Conservation (phyloP, 202 grass and related monocot species). For the Bolboschoenoplectus hybrid region DNA sequence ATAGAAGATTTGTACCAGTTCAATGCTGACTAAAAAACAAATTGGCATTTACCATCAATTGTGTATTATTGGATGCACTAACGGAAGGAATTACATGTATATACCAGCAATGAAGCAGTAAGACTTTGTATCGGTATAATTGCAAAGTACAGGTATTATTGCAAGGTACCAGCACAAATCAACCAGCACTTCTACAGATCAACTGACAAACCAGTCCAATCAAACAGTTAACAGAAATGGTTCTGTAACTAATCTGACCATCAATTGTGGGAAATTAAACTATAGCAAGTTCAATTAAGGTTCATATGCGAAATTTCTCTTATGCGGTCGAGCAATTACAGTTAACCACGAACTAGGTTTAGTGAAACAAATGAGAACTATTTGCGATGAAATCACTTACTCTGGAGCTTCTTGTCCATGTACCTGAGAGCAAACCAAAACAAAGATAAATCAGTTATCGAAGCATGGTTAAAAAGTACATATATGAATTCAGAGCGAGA, state of each 20-base stretch:
- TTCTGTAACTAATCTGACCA: constrained; percentile 1
- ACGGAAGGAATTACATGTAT: background rate
- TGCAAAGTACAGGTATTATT: background rate
- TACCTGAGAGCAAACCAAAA: constrained; percentile 55
- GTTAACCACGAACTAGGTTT: background rate
- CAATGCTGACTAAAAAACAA: background rate
- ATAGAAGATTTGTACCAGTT: background rate
- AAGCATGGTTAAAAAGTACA: background rate
- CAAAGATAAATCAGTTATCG: constrained; percentile 8
- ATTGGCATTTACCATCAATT: background rate
- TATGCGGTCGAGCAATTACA: background rate
- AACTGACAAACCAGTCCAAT: background rate
- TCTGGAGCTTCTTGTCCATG: constrained; percentile 98
- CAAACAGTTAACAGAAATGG: background rate
- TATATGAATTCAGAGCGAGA: background rate
- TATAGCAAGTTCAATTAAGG: background rate
- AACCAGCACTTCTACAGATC: background rate
- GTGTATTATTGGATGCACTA: background rate
- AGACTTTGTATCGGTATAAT: background rate
- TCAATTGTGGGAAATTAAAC: background rate
- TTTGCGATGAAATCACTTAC: constrained; percentile 43
- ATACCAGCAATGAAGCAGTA: background rate
- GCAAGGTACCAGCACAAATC: background rate
- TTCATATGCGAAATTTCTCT: background rate
- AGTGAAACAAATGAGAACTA: constrained; percentile 1